These are phyloP conservation scores for Podospora comata DNA, from an alignment of 495 filamentous ascomycete species.

Conservation along the genomic window DNA sequence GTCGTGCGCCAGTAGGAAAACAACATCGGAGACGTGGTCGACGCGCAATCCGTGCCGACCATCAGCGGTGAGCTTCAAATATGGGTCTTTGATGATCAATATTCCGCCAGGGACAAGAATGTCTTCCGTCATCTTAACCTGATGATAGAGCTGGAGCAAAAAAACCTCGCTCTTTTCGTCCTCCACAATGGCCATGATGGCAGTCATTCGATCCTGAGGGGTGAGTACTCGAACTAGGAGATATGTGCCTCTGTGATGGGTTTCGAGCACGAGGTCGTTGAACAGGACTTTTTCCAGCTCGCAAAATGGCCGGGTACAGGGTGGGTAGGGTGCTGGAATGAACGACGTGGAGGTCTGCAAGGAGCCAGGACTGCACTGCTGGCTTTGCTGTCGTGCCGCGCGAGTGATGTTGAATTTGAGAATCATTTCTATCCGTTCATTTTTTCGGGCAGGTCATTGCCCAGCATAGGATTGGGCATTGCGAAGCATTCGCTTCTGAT, in stretches of 20 bases:
- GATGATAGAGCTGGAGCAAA: slow-evolving; percentile 44
- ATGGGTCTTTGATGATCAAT: slow-evolving; percentile 53
- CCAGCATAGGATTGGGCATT: neutral
- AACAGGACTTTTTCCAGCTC: slow-evolving; percentile 13
- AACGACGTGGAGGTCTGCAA: neutral
- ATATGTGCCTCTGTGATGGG: slow-evolving; percentile 46
- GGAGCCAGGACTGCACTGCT: neutral
- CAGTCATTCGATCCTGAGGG: slow-evolving; percentile 34
- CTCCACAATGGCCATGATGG: slow-evolving; percentile 43
- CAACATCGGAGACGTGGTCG: slow-evolving; percentile 37
- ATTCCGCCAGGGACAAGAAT: slow-evolving; percentile 27
- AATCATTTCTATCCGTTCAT: neutral
- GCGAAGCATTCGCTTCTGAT: neutral
- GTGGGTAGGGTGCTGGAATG: neutral
- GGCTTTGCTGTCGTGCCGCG: neutral
- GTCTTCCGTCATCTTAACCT: slow-evolving; percentile 27
- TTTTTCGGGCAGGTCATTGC: neutral
- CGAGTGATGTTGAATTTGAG: neutral
- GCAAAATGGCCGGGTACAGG: neutral
- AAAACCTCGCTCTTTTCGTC: slow-evolving; percentile 45
- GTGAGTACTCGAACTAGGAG: slow-evolving; percentile 41
- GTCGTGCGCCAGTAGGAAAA: neutral
- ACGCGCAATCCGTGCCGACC: slow-evolving; percentile 46
- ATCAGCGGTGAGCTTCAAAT: slow-evolving; percentile 40
- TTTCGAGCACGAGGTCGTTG: slow-evolving; percentile 37